Evolutionary conservation across 2,329 filamentous ascomycete genomes (phyloP).

Genomic region (Dactylellina leptospora): DNA sequence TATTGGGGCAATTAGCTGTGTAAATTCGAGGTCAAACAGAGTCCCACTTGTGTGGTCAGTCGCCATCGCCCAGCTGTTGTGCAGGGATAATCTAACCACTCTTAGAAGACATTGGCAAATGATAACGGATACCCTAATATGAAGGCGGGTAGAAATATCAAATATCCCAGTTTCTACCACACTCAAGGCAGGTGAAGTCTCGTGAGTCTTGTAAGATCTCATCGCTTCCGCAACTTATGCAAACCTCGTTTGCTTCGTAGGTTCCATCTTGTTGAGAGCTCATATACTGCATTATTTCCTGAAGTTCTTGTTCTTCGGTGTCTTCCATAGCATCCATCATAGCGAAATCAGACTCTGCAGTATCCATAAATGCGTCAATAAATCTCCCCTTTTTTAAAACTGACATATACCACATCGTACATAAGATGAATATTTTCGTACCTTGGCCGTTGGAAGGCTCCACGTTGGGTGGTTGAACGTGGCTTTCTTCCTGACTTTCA

Average conservation of each 20-base stretch:
- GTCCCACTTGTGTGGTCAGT: no score
- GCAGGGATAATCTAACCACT: no score
- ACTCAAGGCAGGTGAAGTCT: slow-evolving; percentile 41
- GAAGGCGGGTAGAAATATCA: background rate
- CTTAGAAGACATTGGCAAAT: background rate
- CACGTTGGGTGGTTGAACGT: no score
- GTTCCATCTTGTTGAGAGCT: slow-evolving; percentile 1
- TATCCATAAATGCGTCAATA: background rate
- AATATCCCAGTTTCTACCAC: slow-evolving; percentile 22
- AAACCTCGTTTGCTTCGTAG: background rate
- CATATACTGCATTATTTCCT: slow-evolving; percentile 10
- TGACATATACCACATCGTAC: no score
- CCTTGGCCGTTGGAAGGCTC: no score
- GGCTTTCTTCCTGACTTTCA: background rate
- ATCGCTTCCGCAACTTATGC: slow-evolving; percentile 37
- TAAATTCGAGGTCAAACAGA: background rate
- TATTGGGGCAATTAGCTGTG: no score
- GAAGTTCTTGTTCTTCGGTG: slow-evolving; percentile 35
- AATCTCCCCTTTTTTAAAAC: no score
- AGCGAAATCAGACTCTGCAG: slow-evolving; percentile 19
- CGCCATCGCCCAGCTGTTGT: no score
- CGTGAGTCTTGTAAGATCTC: slow-evolving; percentile 28
- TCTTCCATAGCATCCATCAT: slow-evolving; percentile 47
- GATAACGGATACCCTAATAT: background rate
- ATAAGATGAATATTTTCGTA: background rate